phyloP scores from a whole-genome alignment of 169 alveolate species.

The Theileria orientalis region DNA sequence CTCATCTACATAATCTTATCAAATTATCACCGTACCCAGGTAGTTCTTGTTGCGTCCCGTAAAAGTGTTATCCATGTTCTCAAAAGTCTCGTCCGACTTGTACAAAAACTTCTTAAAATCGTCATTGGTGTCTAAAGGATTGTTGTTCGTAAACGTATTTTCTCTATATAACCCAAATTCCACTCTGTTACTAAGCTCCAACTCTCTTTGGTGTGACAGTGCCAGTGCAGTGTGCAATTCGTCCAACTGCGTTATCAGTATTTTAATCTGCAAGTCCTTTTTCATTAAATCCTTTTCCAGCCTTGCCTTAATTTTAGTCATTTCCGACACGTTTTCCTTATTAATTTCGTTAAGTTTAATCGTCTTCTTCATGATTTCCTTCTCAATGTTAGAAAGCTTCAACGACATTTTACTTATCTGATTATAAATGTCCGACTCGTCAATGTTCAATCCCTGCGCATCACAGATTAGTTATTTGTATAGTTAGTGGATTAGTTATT shows the following conservation, averaged over 20 bases:
- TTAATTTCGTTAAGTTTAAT: constrained; percentile 52
- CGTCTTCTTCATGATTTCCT: constrained; percentile 51
- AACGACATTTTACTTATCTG: constrained; percentile 52
- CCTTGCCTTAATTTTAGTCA: constrained; percentile 30
- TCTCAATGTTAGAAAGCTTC: constrained; percentile 48
- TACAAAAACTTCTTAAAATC: no score
- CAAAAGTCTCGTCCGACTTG: no score
- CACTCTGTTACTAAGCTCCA: constrained; percentile 20
- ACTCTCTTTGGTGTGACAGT: constrained; percentile 61
- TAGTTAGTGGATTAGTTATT: no score
- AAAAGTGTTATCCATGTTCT: neutral
- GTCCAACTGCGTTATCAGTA: constrained; percentile 48
- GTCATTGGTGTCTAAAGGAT: no score
- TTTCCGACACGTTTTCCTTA: constrained; percentile 42
- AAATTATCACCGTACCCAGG: neutral
- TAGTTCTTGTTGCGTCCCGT: neutral
- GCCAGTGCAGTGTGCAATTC: constrained; percentile 69
- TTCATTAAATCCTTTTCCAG: constrained; percentile 50
- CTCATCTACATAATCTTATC: neutral
- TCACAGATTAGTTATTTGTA: no score
- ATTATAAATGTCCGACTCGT: constrained; percentile 31
- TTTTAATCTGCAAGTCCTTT: constrained; percentile 58
- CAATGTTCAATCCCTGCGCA: constrained; percentile 16
- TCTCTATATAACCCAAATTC: no score
- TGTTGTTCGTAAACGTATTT: no score